Evolutionary conservation across 169 alveolate genomes (phyloP).

Genomic region (Babesia bovis): DNA sequence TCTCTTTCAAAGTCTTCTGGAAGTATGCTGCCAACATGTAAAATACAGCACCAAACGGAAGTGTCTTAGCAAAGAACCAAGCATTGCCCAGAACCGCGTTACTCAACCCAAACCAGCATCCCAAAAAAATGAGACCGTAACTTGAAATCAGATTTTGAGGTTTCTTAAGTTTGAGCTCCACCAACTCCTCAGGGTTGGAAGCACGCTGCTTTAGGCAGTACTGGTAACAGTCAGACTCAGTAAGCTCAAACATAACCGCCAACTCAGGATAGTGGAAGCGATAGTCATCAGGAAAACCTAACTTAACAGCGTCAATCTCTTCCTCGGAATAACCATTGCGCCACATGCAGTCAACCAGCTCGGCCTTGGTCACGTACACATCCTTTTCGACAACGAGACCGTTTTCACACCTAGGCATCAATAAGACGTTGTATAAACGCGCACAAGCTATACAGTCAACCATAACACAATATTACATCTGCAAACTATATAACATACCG

Average conservation of each 20-base stretch:
- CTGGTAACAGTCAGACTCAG: conserved; percentile 84
- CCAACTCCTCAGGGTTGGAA: conserved; percentile 78
- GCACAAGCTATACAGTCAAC: neutral
- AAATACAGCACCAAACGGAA: conserved; percentile 86
- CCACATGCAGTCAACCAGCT: conserved; percentile 82
- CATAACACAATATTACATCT: neutral
- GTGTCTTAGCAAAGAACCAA: conserved; percentile 85
- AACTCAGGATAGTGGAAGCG: conserved; percentile 86
- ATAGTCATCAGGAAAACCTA: conserved; percentile 83
- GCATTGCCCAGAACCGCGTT: conserved; percentile 85
- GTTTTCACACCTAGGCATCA: conserved; percentile 83
- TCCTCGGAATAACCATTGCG: conserved; percentile 79
- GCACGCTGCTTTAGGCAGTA: conserved; percentile 82
- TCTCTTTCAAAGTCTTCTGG: conserved; percentile 78
- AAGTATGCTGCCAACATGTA: conserved; percentile 86
- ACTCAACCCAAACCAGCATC: conserved; percentile 83
- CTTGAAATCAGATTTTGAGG: conserved; percentile 79
- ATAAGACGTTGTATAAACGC: too few relatives aligned
- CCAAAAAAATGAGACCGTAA: conserved; percentile 83
- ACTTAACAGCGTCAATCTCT: conserved; percentile 82
- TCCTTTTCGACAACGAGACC: conserved; percentile 87
- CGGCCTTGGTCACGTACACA: conserved; percentile 80
- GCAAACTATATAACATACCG: conserved; percentile 48
- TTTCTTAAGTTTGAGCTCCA: conserved; percentile 77
- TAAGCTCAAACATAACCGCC: conserved; percentile 78